phyloP scores from a whole-genome alignment of 495 filamentous ascomycete genomes.

The Penicillium parvum region DNA sequence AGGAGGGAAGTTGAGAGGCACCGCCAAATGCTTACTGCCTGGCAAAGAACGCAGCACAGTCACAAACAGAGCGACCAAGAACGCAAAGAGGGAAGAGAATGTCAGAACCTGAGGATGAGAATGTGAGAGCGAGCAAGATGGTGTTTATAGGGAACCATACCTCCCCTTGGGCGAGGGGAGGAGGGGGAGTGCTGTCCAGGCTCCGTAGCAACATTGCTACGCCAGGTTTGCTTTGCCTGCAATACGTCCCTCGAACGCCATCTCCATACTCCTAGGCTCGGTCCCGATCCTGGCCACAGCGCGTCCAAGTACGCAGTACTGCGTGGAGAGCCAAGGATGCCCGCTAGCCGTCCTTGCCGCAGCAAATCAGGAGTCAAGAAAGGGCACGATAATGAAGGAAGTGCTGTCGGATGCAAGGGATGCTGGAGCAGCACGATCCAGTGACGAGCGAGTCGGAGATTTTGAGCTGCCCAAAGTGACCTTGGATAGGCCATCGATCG shows the following conservation, averaged over 20 bases:
- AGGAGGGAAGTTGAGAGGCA: slow-evolving; percentile 31
- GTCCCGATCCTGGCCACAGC: slow-evolving; percentile 28
- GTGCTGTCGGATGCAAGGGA: slow-evolving; percentile 40
- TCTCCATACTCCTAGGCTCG: slow-evolving; percentile 32
- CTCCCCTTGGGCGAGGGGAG: slow-evolving; percentile 23
- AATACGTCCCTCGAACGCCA: slow-evolving; percentile 41
- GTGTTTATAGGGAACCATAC: slow-evolving; percentile 48
- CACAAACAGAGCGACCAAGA: slow-evolving; percentile 35
- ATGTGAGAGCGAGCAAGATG: slow-evolving; percentile 51
- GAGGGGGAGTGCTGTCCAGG: slow-evolving; percentile 31
- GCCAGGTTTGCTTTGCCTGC: slow-evolving; percentile 36
- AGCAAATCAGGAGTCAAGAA: slow-evolving; percentile 44
- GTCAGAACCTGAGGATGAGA: slow-evolving; percentile 53
- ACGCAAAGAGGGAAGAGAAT: slow-evolving; percentile 45
- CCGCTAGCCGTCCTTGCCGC: slow-evolving; percentile 31
- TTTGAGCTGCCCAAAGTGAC: slow-evolving; percentile 32
- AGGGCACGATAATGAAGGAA: slow-evolving; percentile 32
- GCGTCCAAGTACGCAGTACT: slow-evolving; percentile 31
- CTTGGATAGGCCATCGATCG: slow-evolving; percentile 13
- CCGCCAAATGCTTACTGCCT: slow-evolving; percentile 42
- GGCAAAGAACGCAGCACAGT: slow-evolving; percentile 43
- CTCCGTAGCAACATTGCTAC: slow-evolving; percentile 38
- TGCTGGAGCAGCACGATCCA: slow-evolving; percentile 36
- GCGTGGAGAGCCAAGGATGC: slow-evolving; percentile 28
- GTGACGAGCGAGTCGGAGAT: slow-evolving; percentile 40